phyloP scores from a whole-genome alignment of 78 protist species.

The Salpingoeca rosetta region DNA sequence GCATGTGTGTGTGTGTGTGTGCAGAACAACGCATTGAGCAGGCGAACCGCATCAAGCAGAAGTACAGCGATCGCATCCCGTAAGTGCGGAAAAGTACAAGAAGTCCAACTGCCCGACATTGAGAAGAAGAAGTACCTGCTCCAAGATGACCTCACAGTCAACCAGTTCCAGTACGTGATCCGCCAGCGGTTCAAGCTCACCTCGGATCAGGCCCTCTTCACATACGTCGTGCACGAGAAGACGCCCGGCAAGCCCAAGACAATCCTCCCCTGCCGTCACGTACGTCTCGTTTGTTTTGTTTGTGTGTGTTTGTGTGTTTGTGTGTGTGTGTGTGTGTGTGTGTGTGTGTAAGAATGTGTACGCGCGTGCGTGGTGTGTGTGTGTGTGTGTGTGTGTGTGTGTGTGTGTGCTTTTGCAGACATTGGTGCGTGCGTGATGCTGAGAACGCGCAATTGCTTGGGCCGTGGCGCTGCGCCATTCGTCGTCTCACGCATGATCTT shows the following conservation, averaged over 20 bases:
- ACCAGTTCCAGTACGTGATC: slow-evolving; percentile 76
- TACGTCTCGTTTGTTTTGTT: neutral
- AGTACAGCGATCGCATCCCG: slow-evolving; percentile 73
- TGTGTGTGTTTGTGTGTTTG: neutral
- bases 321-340: neutral
- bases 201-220: slow-evolving; percentile 70
- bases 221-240: slow-evolving; percentile 25
- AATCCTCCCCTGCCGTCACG: neutral
- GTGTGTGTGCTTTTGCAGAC: neutral
- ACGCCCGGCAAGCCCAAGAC: neutral
- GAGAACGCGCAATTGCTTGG: too few relatives aligned
- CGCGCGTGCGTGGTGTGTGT: neutral
- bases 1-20: neutral
- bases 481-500: neutral
- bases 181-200: slow-evolving; percentile 68
- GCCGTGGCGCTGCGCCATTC: too few relatives aligned
- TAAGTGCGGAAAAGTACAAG: slow-evolving; percentile 47
- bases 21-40: slow-evolving; percentile 22
- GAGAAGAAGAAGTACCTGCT: slow-evolving; percentile 78
- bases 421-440: too few relatives aligned
- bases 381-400: neutral
- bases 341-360: slow-evolving; percentile 1
- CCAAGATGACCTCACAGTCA: slow-evolving; percentile 71
- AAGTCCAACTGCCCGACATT: slow-evolving; percentile 44
- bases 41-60: slow-evolving; percentile 30